Conservation (phyloP, 768 basidiomycete genomes). For the Dentipellis sp. region DNA sequence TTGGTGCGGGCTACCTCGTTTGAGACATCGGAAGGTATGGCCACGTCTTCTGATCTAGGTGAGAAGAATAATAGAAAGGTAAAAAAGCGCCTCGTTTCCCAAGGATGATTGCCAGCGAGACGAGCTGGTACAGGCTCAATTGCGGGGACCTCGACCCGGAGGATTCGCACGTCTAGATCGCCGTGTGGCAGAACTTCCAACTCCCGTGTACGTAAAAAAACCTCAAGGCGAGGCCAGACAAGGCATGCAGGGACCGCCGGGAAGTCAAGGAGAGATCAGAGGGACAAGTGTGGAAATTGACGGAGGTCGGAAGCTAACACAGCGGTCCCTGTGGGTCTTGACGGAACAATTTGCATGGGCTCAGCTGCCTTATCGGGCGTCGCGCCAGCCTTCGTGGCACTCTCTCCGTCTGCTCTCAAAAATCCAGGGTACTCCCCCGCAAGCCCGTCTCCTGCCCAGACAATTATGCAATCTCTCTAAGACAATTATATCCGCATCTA, state of each 20-base stretch:
- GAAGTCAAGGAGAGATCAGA: background rate
- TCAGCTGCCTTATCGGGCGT: background rate
- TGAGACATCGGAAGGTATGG: background rate
- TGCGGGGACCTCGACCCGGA: background rate
- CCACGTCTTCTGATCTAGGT: background rate
- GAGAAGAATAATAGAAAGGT: background rate
- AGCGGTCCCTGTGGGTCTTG: no score
- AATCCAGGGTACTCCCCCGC: no score
- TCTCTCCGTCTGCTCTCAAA: background rate
- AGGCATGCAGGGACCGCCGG: background rate
- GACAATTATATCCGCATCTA: background rate
- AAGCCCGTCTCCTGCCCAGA: no score
- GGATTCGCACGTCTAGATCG: slow-evolving; percentile 1
- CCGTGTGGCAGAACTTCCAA: background rate
- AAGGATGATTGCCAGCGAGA: background rate
- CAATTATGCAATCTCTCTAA: background rate
- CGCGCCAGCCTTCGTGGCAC: background rate
- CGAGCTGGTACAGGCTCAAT: background rate
- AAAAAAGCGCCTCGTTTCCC: background rate
- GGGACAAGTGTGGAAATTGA: background rate
- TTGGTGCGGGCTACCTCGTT: background rate
- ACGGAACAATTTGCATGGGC: no score
- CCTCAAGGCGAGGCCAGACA: background rate
- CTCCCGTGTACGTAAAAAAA: background rate
- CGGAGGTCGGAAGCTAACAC: background rate